These are phyloP conservation scores for Micractinium sp. DNA, from an alignment of 139 green algal genomes.

Conservation along the genomic window DNA sequence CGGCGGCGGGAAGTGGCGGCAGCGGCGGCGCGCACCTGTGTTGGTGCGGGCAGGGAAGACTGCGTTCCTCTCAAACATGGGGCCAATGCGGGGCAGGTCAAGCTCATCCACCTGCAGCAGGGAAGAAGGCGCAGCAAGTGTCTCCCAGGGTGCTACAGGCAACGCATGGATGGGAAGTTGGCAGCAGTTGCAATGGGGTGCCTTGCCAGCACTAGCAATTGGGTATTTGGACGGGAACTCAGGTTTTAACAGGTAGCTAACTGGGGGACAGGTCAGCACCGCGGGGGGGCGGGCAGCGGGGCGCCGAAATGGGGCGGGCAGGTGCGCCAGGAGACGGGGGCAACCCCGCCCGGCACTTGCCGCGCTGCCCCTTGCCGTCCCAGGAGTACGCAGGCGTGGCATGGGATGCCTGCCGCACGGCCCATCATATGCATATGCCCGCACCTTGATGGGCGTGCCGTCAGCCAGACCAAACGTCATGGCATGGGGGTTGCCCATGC, in stretches of 20 bases:
- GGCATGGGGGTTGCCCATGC: constrained; percentile 98
- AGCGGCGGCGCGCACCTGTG: constrained; percentile 62
- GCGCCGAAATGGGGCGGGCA: no score
- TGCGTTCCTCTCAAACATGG: constrained; percentile 90
- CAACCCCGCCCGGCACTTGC: neutral
- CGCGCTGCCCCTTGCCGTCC: neutral
- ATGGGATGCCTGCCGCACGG: no score
- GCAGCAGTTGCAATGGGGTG: no score
- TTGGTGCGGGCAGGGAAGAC: constrained; percentile 96
- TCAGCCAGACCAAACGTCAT: constrained; percentile 79
- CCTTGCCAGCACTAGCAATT: no score
- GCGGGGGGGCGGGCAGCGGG: no score
- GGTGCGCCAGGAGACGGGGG: no score
- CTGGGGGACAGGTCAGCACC: no score
- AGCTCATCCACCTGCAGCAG: constrained; percentile 76
- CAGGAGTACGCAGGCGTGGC: no score
- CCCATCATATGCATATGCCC: neutral
- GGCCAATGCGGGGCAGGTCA: constrained; percentile 77
- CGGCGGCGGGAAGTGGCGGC: no score
- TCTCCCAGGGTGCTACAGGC: no score
- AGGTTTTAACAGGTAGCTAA: neutral
- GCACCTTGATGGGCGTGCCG: constrained; percentile 70
- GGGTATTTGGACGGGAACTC: neutral
- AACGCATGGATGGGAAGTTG: no score
- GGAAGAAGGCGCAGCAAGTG: neutral